These are phyloP conservation scores for Metschnikowia kunwiensis DNA, from an alignment of 805 yeast species.

Conservation along the genomic window DNA sequence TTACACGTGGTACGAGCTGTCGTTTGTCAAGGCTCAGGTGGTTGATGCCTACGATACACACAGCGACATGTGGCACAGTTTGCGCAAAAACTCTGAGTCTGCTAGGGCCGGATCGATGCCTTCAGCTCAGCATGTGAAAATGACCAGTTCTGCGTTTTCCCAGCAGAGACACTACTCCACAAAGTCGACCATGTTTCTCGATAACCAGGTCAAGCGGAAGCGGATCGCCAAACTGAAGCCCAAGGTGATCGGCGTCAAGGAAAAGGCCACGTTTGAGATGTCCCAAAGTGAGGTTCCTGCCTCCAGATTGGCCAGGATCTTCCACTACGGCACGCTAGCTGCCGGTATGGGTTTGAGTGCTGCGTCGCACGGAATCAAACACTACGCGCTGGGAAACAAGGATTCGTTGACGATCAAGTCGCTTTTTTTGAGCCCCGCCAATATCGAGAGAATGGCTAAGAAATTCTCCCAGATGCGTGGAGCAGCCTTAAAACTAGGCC, in stretches of 20 bases:
- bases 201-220: slow-evolving; percentile 11
- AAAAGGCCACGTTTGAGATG: slow-evolving; percentile 40
- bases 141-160: not conserved
- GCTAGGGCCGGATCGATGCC: slow-evolving; percentile 2
- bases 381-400: slow-evolving; percentile 54
- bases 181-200: slow-evolving; percentile 11
- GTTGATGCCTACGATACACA: slow-evolving; percentile 20
- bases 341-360: slow-evolving; percentile 88
- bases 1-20: slow-evolving; percentile 19
- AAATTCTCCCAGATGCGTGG: slow-evolving; percentile 95
- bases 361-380: slow-evolving; percentile 70
- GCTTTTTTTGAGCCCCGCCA: slow-evolving; percentile 71
- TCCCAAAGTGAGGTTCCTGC: slow-evolving; percentile 77
- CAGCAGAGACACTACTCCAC: slow-evolving; percentile 13
- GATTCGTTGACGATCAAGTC: slow-evolving; percentile 49
- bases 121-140: not conserved
- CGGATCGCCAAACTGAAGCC: slow-evolving; percentile 13
- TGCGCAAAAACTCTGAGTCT: slow-evolving; percentile 9
- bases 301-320: slow-evolving; percentile 79
- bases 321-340: slow-evolving; percentile 90
- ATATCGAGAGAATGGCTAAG: slow-evolving; percentile 82
- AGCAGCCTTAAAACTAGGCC: slow-evolving; percentile 98
- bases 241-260: slow-evolving; percentile 20
- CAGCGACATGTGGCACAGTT: slow-evolving; percentile 25
- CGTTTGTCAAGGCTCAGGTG: slow-evolving; percentile 20